Base-by-base conservation (phyloP, 805 yeast species). In the Starmera caribaea region DNA sequence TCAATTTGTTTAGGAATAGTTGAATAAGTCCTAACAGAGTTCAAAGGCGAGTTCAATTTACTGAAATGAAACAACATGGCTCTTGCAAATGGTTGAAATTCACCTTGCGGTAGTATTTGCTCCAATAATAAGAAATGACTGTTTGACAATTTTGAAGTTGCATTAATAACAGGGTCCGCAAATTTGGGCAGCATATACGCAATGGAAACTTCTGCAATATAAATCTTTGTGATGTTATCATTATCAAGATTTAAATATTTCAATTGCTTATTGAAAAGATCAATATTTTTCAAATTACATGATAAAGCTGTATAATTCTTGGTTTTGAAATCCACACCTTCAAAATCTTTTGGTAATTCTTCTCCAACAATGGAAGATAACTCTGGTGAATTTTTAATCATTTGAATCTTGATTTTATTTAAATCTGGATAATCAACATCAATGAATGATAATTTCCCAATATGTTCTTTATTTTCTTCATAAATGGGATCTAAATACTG, bases 341-440 rank as follows among this genome's bases (percentile, higher is more conserved):
- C 38, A 5, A 50, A 41, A 14, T 34, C 34, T 3, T 45, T 38
- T 2, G 27, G 12, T 30, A 34, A 27, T 8, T 39, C 43, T 13
- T 30, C 40, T 0, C 79, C 79, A 3, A 78, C 63, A 24, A 79
- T 63, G 0, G 57, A 46, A 13, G 55, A 30, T 3, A 83, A 63
- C 40, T 76, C 79, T 1, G 54, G 52, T 4, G 79, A 66, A 13
- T 61, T 49, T 14, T 57, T 51, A 16, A 84, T 77, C 66, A 78
- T 70, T 17, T 55, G 51, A 15, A 69, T 63, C 54, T 85, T 84
- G 37, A 68, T 69, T 16, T 57, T 48, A 33, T 84, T 74, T 34
- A 85, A 60, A 32, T 79, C 89, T 0, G 86, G 81, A 50, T 81
- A 85, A 56, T 84, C 95, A 29, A 83, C 70, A 60, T 84, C 95